phyloP scores from a whole-genome alignment of 352 stramenopile genomes.

The Globisporangium paddicum region DNA sequence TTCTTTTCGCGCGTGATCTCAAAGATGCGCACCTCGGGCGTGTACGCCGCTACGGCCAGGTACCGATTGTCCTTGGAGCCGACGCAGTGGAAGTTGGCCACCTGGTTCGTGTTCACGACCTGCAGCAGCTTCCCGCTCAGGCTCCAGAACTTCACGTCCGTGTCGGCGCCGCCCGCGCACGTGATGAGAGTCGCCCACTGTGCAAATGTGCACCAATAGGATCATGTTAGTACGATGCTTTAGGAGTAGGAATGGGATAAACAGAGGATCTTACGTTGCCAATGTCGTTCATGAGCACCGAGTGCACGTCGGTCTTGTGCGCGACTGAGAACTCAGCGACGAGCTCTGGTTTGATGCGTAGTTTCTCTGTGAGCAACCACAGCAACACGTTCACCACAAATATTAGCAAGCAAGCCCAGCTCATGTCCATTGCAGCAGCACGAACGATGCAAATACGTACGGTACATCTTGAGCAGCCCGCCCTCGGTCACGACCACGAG shows the following conservation, averaged over 20 bases:
- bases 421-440: too few relatives aligned
- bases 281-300: constrained; percentile 81
- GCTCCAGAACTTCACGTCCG: constrained; percentile 83
- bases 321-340: constrained; percentile 49
- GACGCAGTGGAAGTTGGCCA: constrained; percentile 76
- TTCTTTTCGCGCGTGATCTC: constrained; percentile 75
- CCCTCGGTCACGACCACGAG: constrained; percentile 66
- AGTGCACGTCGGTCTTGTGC: constrained; percentile 78
- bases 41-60: constrained; percentile 76
- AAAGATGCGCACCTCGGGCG: constrained; percentile 80
- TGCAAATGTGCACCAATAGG: neutral
- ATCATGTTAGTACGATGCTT: neutral
- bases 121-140: constrained; percentile 59
- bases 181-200: constrained; percentile 79
- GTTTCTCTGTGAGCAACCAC: constrained; percentile 46
- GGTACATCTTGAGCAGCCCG: constrained; percentile 67
- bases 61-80: constrained; percentile 81
- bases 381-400: neutral
- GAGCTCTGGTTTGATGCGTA: constrained; percentile 68
- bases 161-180: constrained; percentile 60
- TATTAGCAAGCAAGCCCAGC: too few relatives aligned
- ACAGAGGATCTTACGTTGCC: constrained; percentile 32
- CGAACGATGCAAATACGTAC: too few relatives aligned
- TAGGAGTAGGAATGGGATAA: neutral
- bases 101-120: constrained; percentile 76